Evolutionary conservation across 345 rosid species (phyloP), one percentile per base, ranked within the genome.

Genomic region (Melaleuca quinquenervia): DNA sequence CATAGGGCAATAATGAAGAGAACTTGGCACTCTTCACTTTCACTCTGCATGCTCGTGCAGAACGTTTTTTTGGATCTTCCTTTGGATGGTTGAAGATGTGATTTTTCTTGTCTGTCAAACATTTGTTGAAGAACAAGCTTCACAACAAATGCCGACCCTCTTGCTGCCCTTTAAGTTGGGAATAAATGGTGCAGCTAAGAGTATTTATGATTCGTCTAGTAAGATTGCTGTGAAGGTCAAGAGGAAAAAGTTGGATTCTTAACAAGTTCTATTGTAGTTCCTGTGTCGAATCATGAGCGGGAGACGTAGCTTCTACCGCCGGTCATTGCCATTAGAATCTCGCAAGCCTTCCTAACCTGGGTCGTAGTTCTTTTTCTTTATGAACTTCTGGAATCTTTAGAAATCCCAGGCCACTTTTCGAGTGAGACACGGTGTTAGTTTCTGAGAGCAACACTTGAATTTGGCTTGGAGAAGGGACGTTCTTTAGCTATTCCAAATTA

Each of bases 381-480:
- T 3, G 24, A 32, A 18, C 48, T 70, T 70, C 3, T 8, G 78
- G 48, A 70, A 0, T 70, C 16, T 3, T 70, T 32, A 32, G 18
- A 64, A 64, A 32, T 64, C 45, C 32, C 8, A 45, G n/a, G 78
- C 9, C 1, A 1, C 5, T 24, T 70, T 70, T 70, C 3, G 94
- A 96, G 89, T 98, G 93, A 49, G 98, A 97, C 86, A 85, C 98
- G 85, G 98, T 97, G 99, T 94, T 94, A 92, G 98, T 87, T 58
- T 84, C 26, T 36, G 51, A 55, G 85, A 53, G 24, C 5, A 1
- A 44, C 75, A 10, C 14, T 62, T 84, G 51, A 26, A 36, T 84
- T 41, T 56, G 21, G 64, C n/a, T 53, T 15, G 62, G 50, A 84
- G 50, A 27, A 53, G 62, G 52, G 85, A 56, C 20, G 45, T 53